phyloP scores from a whole-genome alignment of 2,329 filamentous ascomycete species.

The Pseudocercospora fijiensis region DNA sequence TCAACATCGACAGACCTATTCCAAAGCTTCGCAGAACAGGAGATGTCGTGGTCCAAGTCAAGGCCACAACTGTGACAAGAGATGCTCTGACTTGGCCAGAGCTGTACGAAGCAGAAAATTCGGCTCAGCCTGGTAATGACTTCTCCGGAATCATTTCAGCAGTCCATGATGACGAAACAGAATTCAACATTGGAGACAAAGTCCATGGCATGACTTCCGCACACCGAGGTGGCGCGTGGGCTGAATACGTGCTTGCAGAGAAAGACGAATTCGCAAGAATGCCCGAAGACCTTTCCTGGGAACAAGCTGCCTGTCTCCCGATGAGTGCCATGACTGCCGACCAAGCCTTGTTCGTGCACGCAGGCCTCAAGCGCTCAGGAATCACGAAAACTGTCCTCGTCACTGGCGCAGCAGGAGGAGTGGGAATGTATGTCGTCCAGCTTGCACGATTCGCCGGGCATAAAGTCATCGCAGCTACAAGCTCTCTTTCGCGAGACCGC shows the following conservation, averaged over 20 bases:
- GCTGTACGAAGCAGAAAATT: constrained; percentile 3
- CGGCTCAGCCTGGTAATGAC: constrained; percentile 41
- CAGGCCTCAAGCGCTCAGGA: constrained; percentile 17
- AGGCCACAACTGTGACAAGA: constrained; percentile 38
- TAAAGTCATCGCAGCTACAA: constrained; percentile 41
- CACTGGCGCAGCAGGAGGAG: constrained; percentile 44
- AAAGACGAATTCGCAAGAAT: constrained; percentile 39
- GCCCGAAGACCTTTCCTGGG: constrained; percentile 39
- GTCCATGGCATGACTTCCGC: constrained; percentile 40
- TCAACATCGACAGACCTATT: background rate
- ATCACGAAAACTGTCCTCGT: constrained; percentile 39
- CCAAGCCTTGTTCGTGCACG: constrained; percentile 41
- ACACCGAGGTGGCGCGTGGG: constrained; percentile 32
- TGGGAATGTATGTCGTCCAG: constrained; percentile 46
- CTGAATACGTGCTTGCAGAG: constrained; percentile 39
- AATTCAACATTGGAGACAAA: constrained; percentile 41
- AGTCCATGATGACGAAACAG: constrained; percentile 28
- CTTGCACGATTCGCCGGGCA: constrained; percentile 41
- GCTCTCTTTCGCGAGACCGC: constrained; percentile 33
- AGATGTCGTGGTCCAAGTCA: constrained; percentile 35
- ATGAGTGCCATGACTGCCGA: constrained; percentile 46
- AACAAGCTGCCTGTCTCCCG: constrained; percentile 42
- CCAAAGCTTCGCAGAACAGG: constrained; percentile 1
- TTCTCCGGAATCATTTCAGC: constrained; percentile 42
- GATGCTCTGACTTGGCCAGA: constrained; percentile 40